Evolutionary conservation across 108 stramenopile genomes (phyloP).

Genomic region (Cyclotella kingstonii): DNA sequence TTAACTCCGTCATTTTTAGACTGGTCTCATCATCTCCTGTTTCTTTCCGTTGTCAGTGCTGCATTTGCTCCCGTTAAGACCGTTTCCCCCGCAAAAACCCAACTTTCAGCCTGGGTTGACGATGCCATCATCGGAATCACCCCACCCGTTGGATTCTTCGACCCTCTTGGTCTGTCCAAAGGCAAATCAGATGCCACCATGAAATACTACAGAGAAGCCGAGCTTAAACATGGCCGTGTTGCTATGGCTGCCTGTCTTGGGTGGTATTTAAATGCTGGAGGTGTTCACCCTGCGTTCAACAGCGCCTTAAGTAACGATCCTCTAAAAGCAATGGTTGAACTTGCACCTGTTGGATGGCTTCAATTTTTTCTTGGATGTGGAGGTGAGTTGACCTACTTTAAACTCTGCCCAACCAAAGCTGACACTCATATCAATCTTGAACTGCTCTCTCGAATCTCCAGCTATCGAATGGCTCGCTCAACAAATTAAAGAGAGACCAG

Average conservation of each 20-base stretch:
- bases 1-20: background rate
- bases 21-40: background rate
- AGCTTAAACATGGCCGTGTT: constrained; percentile 96
- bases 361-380: constrained; percentile 91
- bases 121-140: constrained; percentile 74
- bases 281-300: constrained; percentile 89
- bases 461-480: constrained; percentile 87
- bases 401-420: background rate
- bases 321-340: constrained; percentile 80
- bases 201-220: constrained; percentile 89
- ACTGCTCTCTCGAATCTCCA: background rate
- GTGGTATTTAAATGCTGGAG: constrained; percentile 89
- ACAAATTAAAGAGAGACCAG: constrained; percentile 85
- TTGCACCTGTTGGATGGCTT: constrained; percentile 84
- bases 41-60: constrained; percentile 38
- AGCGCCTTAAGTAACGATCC: constrained; percentile 73
- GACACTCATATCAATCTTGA: background rate
- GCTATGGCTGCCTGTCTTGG: constrained; percentile 96
- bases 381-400: background rate
- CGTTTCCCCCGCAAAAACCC: constrained; percentile 23
- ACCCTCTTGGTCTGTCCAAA: constrained; percentile 84
- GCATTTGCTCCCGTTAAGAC: constrained; percentile 74
- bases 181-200: constrained; percentile 75
- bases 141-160: constrained; percentile 87
- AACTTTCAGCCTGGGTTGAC: constrained; percentile 71